Evolutionary conservation across 164 flowering plant genomes (phyloP), one percentile per base, ranked within the genome.

Genomic region (Taxillus chinensis): DNA sequence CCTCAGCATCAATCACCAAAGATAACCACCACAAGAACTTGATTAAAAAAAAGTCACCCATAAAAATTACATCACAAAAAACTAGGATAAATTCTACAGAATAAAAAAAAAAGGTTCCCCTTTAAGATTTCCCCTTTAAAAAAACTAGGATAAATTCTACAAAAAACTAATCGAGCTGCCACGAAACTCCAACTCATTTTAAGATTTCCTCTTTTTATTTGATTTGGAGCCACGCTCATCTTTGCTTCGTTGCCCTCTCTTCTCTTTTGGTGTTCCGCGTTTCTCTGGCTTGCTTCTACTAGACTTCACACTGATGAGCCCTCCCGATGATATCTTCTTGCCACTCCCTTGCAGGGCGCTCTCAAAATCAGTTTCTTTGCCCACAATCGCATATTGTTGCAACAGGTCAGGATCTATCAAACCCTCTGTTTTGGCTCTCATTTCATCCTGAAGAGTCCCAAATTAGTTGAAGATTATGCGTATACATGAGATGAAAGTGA

Each of bases 291-390:
- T 79, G 11, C 11, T 71, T 68, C 62, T 77, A 37, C 53, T 75
- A 39, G 97, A 81, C 71, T 86, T 87, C 48, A 95, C 82, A 70
- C 92, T 95, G 42, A 95, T 48, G 7, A 89, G 15, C 60, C 90
- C 88, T 55, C 96, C 77, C 0, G 86, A 59, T 2, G 73, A 61
- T 37, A 85, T 62, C 79, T 83, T 87, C 64, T 79, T 84, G 37
- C 67, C 61, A 43, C 81, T 83, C 55, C 72, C 81, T 57, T 74
- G 78, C 75, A 95, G 64, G 62, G 96, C 93, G 7, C 69, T 71
- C 74, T 83, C 96, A 53, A 91, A 73, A 63, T 84, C 96, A 41
- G 73, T 82, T 65, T 83, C 93, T 57, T 73, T 74, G 67, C 72
- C 95, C 46, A 60, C 74, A 67, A 93, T 86, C 12, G 92, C 92